phyloP scores from a whole-genome alignment of 2,329 filamentous ascomycete genomes.

The Aspergillus hortae region DNA sequence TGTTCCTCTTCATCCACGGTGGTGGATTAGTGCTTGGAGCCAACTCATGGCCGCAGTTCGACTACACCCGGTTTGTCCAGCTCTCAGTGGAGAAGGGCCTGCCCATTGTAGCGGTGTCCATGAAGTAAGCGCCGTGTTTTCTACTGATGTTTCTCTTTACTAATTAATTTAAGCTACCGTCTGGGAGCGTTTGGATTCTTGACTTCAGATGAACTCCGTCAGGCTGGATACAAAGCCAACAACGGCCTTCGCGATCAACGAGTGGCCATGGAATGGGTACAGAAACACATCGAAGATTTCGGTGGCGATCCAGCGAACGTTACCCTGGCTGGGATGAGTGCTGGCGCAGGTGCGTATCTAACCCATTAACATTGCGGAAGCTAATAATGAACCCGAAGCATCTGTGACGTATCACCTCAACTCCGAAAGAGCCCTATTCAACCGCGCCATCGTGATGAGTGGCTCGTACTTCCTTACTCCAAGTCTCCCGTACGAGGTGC shows the following conservation, averaged over 20 bases:
- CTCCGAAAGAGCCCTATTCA: conserved; percentile 39
- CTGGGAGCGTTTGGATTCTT: conserved; percentile 45
- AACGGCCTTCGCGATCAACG: conserved; percentile 49
- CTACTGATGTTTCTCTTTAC: not conserved
- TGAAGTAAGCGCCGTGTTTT: conserved; percentile 37
- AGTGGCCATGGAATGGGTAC: conserved; percentile 39
- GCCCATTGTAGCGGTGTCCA: conserved; percentile 46
- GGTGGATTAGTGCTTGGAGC: conserved; percentile 50
- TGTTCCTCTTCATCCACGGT: conserved; percentile 53
- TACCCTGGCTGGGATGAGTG: conserved; percentile 47
- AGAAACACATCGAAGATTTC: conserved; percentile 39
- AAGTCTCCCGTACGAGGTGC: conserved; percentile 34
- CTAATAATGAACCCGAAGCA: conserved; percentile 16
- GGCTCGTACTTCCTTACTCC: conserved; percentile 44
- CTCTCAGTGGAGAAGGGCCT: conserved; percentile 41
- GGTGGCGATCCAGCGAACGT: conserved; percentile 41
- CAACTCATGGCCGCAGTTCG: conserved; percentile 53
- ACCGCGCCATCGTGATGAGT: conserved; percentile 40
- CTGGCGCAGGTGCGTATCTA: conserved; percentile 37
- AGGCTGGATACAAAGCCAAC: conserved; percentile 45
- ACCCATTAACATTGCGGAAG: too few relatives aligned
- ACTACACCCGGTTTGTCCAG: conserved; percentile 44
- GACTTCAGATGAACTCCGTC: conserved; percentile 47
- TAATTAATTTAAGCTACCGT: conserved; percentile 42
- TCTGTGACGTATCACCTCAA: conserved; percentile 33